Evolutionary conservation across 257 asterid species (phyloP), one percentile per base, ranked within the genome.

Genomic region (Penstemon eatonii): DNA sequence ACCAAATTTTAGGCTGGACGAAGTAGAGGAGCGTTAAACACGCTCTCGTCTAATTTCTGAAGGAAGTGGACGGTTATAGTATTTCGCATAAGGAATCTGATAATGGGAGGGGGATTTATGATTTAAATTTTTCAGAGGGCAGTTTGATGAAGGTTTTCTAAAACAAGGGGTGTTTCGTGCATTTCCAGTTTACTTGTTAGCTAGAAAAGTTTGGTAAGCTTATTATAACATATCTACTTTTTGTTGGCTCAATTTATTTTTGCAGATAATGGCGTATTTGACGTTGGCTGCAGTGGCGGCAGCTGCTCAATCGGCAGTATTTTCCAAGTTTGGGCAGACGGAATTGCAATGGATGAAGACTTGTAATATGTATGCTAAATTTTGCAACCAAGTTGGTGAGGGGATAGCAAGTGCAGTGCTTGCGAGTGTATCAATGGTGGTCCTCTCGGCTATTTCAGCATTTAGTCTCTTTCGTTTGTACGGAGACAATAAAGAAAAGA

Each of bases 341-440:
- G 90, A 90, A 41, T 76, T 92, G 63, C 97, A 92, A 56, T 92
- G 98, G 98, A 92, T 92, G 95, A 83, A 86, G 75, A 72, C 84
- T n/a, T 92, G 97, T 69, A 67, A 70, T 5, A 58, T 90, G 82
- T 92, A 82, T 40, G 88, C 80, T 5, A 90, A 84, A 54, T 92
- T 82, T 77, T 92, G 98, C 79, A 92, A 92, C 84, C 93, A 81
- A 76, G 83, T 73, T 4, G 97, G 90, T 13, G 92, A 89, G 65
- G 97, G 99, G 39, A 59, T 93, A 11, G 96, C 91, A n/a, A 75
- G 89, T 72, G 77, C 99, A 8, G 38, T 85, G 13, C 54, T 90
- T 4, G 95, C 65, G 58, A 69, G 88, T 63, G 75, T 93, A 9
- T 80, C 86, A 9, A 69, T 79, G 85, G 79, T 85, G 52, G 76